Percentiles rank a stretch among this genome's conserved stretches.
These are phyloP conservation scores for Phtheirospermum japonicum DNA, from an alignment of 257 asterid species.

Conservation along the genomic window DNA sequence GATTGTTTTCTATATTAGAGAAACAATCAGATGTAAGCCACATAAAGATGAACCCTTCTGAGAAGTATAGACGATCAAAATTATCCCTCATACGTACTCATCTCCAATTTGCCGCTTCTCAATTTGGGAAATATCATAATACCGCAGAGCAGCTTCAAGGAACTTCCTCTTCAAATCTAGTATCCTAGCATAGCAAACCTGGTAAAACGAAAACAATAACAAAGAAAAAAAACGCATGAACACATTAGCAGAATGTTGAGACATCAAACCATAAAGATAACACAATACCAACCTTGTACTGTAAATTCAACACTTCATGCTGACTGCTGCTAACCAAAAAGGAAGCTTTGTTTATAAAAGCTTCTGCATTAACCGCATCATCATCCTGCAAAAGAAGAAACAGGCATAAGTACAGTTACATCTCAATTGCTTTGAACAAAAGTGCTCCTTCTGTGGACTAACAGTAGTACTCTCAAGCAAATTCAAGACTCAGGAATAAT, in stretches of 20 bases:
- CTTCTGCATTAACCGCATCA: slow-evolving; percentile 97
- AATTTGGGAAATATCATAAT: slow-evolving; percentile 94
- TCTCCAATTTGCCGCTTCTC: slow-evolving; percentile 96
- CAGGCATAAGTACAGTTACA: slow-evolving; percentile 22
- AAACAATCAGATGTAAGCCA: slow-evolving; percentile 3
- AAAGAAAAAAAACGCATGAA: slow-evolving; percentile 7
- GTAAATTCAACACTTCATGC: slow-evolving; percentile 88
- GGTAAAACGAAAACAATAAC: no score
- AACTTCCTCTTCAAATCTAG: slow-evolving; percentile 95
- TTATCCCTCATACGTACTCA: slow-evolving; percentile 56
- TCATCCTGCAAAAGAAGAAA: slow-evolving; percentile 67
- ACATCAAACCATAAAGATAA: slow-evolving; percentile 13
- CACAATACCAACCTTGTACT: slow-evolving; percentile 66
- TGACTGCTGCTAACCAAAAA: slow-evolving; percentile 88
- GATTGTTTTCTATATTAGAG: neutral
- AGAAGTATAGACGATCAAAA: slow-evolving; percentile 12
- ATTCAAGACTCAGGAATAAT: neutral
- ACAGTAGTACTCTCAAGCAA: slow-evolving; percentile 5
- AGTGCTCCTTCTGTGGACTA: neutral
- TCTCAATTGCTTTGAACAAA: neutral
- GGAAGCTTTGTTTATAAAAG: slow-evolving; percentile 95
- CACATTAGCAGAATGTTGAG: slow-evolving; percentile 4
- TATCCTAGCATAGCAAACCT: slow-evolving; percentile 98
- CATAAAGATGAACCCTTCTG: neutral
- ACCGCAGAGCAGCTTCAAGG: slow-evolving; percentile 97